Percentiles rank a stretch among this genome's conserved stretches.
Evolutionary conservation across 108 stramenopile genomes (phyloP).

Genomic region (Fragilariopsis cylindrus): DNA sequence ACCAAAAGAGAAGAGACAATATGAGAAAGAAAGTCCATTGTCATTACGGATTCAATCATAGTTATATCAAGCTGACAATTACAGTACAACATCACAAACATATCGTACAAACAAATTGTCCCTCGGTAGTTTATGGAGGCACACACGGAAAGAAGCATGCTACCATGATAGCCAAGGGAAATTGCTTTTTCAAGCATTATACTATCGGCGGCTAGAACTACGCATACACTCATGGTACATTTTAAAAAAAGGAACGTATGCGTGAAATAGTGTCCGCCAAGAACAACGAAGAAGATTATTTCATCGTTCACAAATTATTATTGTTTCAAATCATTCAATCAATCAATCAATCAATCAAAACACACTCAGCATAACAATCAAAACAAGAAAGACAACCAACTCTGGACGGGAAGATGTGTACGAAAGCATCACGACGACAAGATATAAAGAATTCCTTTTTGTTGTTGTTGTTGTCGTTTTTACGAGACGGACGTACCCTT

Average conservation of each 20-base stretch:
- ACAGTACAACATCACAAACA: conserved; percentile 6
- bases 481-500: conserved; percentile 65
- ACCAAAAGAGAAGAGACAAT: conserved; percentile 15
- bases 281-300: background rate
- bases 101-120: conserved; percentile 16
- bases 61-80: background rate
- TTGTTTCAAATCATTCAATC: conserved; percentile 3
- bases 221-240: conserved; percentile 55
- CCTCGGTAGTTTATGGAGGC: conserved; percentile 37
- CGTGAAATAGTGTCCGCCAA: conserved; percentile 79
- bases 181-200: conserved; percentile 40
- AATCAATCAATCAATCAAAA: conserved; percentile 9
- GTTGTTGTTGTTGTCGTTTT: background rate
- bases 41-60: background rate
- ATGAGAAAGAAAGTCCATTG: conserved; percentile 1
- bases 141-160: conserved; percentile 31
- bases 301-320: too few relatives aligned
- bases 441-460: too few relatives aligned
- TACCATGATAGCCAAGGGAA: conserved; percentile 49
- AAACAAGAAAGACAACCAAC: background rate
- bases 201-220: conserved; percentile 85
- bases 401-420: background rate
- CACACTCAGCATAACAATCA: background rate
- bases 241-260: conserved; percentile 30
- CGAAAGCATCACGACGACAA: background rate